Evolutionary conservation across 305 asterid genomes (phyloP), one percentile per base, ranked within the genome.

Genomic region (Nicotiana rustica): DNA sequence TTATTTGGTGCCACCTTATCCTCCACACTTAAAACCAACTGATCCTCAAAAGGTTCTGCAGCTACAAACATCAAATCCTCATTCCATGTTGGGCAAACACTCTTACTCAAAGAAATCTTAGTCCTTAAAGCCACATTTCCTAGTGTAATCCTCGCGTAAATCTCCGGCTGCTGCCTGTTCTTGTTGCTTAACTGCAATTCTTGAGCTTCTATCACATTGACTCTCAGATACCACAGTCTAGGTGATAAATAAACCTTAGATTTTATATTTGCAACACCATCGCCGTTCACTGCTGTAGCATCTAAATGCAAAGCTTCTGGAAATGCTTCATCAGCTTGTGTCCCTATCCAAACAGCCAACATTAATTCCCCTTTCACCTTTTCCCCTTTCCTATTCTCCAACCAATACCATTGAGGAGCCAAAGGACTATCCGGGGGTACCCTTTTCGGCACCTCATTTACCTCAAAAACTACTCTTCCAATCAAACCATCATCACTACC

Each of bases 361-460:
- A 95, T 95, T 41, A 94, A 66, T 56, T 93, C 98, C 21, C 99
- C 99, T 36, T 77, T 80, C 35, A 89, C 93, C 73, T 92, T 89
- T 5, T 87, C 91, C 0, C 92, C 92, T 18, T 49, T 86, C 78
- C 35, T 85, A 29, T 91, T 91, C 85, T 90, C 98, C 82, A 94
- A 52, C 81, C 92, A 81, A 62, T 94, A 94, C 99, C 99, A 95
- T 67, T 94, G 95, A 4, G 97, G 96, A 13, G 99, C 98, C 87
- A 94, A 79, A 5, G 98, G 99, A 15, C 97, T 92, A 78, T 96
- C 99, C 19, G 99, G 99, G 56, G 98, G 98, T 68, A 94, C 97
- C 85, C 99, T 86, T 67, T 88, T 86, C 0, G 99, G 97, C 35
- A 94, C 89, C 80, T 96, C 99, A 60, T 69, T n/a, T 60, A 88